Base-by-base conservation (phyloP, 805 yeast species). In the Saccharomyces mikatae region DNA sequence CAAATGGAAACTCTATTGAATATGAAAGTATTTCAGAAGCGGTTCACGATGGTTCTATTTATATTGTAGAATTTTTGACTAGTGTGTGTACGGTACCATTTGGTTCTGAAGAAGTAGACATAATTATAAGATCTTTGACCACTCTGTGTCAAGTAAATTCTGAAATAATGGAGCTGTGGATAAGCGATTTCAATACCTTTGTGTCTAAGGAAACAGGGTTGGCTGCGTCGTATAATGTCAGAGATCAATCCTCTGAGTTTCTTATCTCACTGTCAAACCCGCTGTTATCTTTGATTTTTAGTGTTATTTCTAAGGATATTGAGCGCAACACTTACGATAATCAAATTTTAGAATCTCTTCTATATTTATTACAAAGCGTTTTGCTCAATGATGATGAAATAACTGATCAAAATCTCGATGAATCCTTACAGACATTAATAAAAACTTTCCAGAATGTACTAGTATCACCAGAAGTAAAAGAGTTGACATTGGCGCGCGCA, bases 131-230 rank as follows among this genome's bases (percentile, higher is more conserved):
- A 8, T 54, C 73, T n/a, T 59, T 82, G 5, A 58, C 75, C 0
- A 59, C 60, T 2, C 66, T 79, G 8, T 67, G 82, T 5, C 62
- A 68, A 10, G 61, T 84, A 11, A 76, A 85, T 1, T 55, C 62
- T 1, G 76, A 73, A 4, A 68, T 72, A 0, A 78, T 74, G 36
- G 77, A 76, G 4, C 58, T 58, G n/a, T 87, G 84, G 76, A 66
- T 69, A 3, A 74, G 71, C 1, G 91, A 90, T 63, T 79, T 82
- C 63, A 89, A 90, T 62, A 70, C 68, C 2, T 89, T 81, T 66
- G 87, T 89, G 5, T 80, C 90, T 2, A 85, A 81, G 36, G 90
- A 87, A 54, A 76, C 88, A 1, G 96, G 89, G 1, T 75, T 90
- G 31, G 71, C 84, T 0, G 71, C 83, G 0, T 80, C 78, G 4